A percentile compares a stretch with the other conserved stretches of the same genome.
These are phyloP conservation scores for Ogataea henricii DNA, from an alignment of 805 yeast species.

Conservation along the genomic window DNA sequence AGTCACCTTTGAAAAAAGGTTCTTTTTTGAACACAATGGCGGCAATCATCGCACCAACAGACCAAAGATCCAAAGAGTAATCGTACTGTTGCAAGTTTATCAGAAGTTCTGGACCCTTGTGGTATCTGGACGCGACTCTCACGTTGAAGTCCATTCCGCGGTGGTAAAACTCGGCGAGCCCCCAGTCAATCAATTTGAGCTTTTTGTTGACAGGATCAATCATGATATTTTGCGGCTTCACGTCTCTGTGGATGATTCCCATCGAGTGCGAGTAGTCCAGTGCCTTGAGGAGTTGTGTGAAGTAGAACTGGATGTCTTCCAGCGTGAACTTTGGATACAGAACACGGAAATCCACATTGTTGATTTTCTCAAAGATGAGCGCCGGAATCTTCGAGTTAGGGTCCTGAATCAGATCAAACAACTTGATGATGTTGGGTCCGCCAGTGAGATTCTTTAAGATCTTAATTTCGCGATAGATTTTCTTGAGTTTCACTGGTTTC, in stretches of 20 bases:
- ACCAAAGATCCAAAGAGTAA: slow-evolving; percentile 88
- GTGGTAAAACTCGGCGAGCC: slow-evolving; percentile 90
- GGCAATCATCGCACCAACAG: slow-evolving; percentile 89
- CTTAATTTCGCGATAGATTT: slow-evolving; percentile 87
- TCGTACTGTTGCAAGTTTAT: slow-evolving; percentile 84
- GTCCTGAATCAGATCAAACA: slow-evolving; percentile 86
- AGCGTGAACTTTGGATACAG: slow-evolving; percentile 79
- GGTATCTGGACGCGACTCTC: slow-evolving; percentile 88
- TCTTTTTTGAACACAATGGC: slow-evolving; percentile 86
- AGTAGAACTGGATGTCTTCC: slow-evolving; percentile 77
- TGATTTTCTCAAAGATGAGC: slow-evolving; percentile 79
- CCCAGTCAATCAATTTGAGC: slow-evolving; percentile 89
- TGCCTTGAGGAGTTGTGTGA: slow-evolving; percentile 79
- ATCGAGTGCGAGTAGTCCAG: slow-evolving; percentile 87
- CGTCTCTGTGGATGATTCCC: slow-evolving; percentile 96
- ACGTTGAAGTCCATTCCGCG: slow-evolving; percentile 88
- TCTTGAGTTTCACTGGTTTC: slow-evolving; percentile 91
- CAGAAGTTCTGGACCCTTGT: slow-evolving; percentile 88
- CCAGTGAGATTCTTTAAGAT: slow-evolving; percentile 81
- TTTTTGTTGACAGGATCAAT: slow-evolving; percentile 69
- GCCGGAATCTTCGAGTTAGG: slow-evolving; percentile 85
- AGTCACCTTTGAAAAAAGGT: slow-evolving; percentile 90
- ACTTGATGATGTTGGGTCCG: slow-evolving; percentile 77
- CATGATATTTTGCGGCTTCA: slow-evolving; percentile 92
- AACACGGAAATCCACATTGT: slow-evolving; percentile 83